Conservation (phyloP, 2,329 filamentous ascomycete genomes). For the Fusarium redolens region DNA sequence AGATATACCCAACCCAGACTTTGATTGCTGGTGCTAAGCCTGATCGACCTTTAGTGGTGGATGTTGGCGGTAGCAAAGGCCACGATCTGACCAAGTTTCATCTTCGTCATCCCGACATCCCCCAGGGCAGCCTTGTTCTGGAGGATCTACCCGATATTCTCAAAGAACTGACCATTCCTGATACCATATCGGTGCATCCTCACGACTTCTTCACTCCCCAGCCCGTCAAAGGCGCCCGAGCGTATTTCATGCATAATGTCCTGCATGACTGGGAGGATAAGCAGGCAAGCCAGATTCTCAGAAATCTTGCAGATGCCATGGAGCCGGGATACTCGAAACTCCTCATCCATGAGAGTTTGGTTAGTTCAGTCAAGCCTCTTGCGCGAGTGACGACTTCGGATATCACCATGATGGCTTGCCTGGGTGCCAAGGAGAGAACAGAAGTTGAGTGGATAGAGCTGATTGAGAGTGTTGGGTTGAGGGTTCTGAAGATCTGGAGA, state of each 20-base stretch:
- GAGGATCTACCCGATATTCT: constrained; percentile 51
- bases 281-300: constrained; percentile 50
- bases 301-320: constrained; percentile 37
- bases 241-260: constrained; percentile 61
- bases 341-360: constrained; percentile 52
- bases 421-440: constrained; percentile 48
- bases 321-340: constrained; percentile 51
- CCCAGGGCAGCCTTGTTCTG: constrained; percentile 47
- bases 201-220: constrained; percentile 54
- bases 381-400: constrained; percentile 49
- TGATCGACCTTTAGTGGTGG: constrained; percentile 48
- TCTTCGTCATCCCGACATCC: constrained; percentile 41
- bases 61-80: constrained; percentile 52
- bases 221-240: constrained; percentile 53
- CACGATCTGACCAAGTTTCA: constrained; percentile 52
- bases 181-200: constrained; percentile 44
- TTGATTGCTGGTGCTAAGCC: constrained; percentile 44
- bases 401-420: constrained; percentile 49
- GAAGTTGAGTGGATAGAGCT: constrained; percentile 47
- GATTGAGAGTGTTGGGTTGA: constrained; percentile 41
- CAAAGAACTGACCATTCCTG: constrained; percentile 35
- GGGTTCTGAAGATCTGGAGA: constrained; percentile 48
- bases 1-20: constrained; percentile 49
- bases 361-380: constrained; percentile 46
- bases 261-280: constrained; percentile 63